Percentiles rank a stretch among this genome's conserved stretches.
Evolutionary conservation across 1,284 basidiomycete genomes (phyloP).

Genomic region (Singerocomus rubriflavus): DNA sequence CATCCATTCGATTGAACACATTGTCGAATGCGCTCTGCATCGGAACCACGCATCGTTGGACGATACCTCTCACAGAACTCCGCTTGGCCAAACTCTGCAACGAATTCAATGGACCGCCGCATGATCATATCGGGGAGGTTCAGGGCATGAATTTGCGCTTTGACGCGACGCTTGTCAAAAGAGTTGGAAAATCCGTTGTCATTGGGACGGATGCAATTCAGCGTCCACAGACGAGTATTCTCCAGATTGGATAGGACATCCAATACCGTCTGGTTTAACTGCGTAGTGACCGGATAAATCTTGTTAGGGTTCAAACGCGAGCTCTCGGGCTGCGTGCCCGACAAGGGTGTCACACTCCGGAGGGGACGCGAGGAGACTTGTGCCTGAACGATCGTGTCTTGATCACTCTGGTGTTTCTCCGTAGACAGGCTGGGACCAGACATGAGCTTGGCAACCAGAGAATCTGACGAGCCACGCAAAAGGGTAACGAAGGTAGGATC

Average conservation of each 20-base stretch:
- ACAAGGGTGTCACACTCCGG: conserved; percentile 51
- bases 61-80: conserved; percentile 80
- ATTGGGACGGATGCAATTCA: conserved; percentile 86
- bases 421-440: conserved; percentile 84
- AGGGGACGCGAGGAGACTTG: conserved; percentile 80
- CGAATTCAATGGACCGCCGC: conserved; percentile 63
- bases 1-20: conserved; percentile 75
- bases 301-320: conserved; percentile 63
- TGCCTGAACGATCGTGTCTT: conserved; percentile 83
- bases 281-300: conserved; percentile 79
- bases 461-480: conserved; percentile 68
- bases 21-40: conserved; percentile 65
- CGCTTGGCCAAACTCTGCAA: conserved; percentile 59
- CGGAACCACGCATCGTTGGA: conserved; percentile 70
- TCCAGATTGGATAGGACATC: conserved; percentile 68
- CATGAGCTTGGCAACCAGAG: conserved; percentile 83
- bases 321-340: conserved; percentile 39
- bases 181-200: conserved; percentile 85
- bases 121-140: conserved; percentile 74
- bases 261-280: conserved; percentile 77
- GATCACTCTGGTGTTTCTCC: conserved; percentile 83
- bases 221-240: conserved; percentile 67
- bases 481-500: conserved; percentile 85
- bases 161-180: conserved; percentile 84
- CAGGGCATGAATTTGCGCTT: conserved; percentile 73